These are phyloP conservation scores for Ceriops tagal DNA, from an alignment of 345 rosid genomes.

Conservation along the genomic window DNA sequence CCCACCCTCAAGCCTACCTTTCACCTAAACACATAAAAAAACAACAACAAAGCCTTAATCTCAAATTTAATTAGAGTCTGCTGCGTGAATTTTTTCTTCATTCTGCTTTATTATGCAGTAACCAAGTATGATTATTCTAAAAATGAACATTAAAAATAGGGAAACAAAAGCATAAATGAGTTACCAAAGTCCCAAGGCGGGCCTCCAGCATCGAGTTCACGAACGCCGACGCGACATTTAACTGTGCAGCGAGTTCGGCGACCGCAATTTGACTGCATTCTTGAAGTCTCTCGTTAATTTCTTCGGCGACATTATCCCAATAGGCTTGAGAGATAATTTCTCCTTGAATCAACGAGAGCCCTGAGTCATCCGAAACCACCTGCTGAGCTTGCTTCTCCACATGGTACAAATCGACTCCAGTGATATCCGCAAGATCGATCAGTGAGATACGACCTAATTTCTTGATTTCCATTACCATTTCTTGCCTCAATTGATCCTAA, in stretches of 20 bases:
- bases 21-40: conserved; percentile 43
- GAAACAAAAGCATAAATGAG: conserved; percentile 1
- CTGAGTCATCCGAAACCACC: conserved; percentile 49
- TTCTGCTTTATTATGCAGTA: too few species aligned
- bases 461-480: conserved; percentile 54
- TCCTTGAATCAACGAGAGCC: conserved; percentile 69
- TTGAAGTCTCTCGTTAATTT: conserved; percentile 91
- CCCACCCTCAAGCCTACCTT: conserved; percentile 98
- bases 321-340: conserved; percentile 86
- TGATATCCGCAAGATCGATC: conserved; percentile 80
- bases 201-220: conserved; percentile 80
- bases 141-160: background rate
- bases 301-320: conserved; percentile 93
- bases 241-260: conserved; percentile 81
- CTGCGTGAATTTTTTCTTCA: too few species aligned
- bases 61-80: too few species aligned
- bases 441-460: conserved; percentile 78
- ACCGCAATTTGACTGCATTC: conserved; percentile 91
- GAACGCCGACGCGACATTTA: conserved; percentile 82
- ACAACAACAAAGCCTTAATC: conserved; percentile 6
- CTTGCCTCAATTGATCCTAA: conserved; percentile 82
- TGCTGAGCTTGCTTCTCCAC: conserved; percentile 87
- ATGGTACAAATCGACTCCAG: conserved; percentile 84
- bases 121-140: too few species aligned
- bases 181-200: conserved; percentile 86